phyloP scores from a whole-genome alignment of 208 protist genomes.

The Porcisia hertigi region DNA sequence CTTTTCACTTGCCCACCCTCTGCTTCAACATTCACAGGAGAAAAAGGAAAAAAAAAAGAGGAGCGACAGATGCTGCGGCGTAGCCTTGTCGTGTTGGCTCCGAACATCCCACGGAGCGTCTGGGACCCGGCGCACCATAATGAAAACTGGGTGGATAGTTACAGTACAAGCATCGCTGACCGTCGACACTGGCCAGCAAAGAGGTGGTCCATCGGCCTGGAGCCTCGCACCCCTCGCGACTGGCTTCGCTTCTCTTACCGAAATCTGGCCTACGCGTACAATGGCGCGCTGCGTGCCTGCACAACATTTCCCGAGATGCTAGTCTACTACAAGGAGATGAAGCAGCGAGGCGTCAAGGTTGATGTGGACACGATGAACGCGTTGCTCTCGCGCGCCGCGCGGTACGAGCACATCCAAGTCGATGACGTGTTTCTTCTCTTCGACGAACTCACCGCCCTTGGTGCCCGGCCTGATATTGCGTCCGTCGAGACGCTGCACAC shows the following conservation, averaged over 20 bases:
- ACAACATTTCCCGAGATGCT: constrained; percentile 83
- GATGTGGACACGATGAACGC: constrained; percentile 89
- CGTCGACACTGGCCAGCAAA: constrained; percentile 88
- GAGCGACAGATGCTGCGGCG: constrained; percentile 42
- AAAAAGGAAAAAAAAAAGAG: not conserved
- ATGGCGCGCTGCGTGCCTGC: constrained; percentile 86
- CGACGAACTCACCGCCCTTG: constrained; percentile 74
- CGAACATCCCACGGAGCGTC: constrained; percentile 73
- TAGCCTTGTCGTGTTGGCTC: constrained; percentile 31
- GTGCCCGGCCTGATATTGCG: constrained; percentile 76
- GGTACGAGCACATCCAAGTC: constrained; percentile 78
- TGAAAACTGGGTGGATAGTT: constrained; percentile 87
- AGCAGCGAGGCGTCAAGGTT: constrained; percentile 87
- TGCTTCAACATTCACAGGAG: not conserved
- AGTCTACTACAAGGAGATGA: constrained; percentile 91
- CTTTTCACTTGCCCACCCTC: not conserved
- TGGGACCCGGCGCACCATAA: constrained; percentile 89
- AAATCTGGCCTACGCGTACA: constrained; percentile 91
- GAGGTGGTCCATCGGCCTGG: constrained; percentile 80
- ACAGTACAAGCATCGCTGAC: constrained; percentile 63
- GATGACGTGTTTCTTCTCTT: constrained; percentile 88
- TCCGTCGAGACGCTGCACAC: constrained; percentile 87
- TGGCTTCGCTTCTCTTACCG: constrained; percentile 81
- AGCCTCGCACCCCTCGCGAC: constrained; percentile 81
- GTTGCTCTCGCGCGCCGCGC: constrained; percentile 81